Percentiles rank a stretch among this genome's conserved stretches.
Conservation (phyloP, 768 basidiomycete genomes). For the Boletus rubropictus region DNA sequence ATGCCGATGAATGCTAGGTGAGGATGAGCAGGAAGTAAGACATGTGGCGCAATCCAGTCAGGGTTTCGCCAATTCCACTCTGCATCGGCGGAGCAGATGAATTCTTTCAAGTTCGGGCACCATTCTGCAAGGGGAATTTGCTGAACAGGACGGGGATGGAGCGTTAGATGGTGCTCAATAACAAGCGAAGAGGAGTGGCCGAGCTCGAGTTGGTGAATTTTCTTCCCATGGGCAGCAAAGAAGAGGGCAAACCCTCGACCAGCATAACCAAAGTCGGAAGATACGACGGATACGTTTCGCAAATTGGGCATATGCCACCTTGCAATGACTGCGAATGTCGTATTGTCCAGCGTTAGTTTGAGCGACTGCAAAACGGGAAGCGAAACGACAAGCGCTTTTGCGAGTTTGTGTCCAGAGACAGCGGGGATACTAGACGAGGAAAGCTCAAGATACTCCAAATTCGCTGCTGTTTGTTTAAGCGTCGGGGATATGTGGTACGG, state of each 20-base stretch:
- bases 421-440: slow-evolving; percentile 49
- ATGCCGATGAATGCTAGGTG: slow-evolving; percentile 63
- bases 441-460: slow-evolving; percentile 65
- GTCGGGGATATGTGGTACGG: slow-evolving; percentile 52
- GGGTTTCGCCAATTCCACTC: slow-evolving; percentile 79
- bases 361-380: slow-evolving; percentile 65
- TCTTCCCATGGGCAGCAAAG: slow-evolving; percentile 59
- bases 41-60: slow-evolving; percentile 77
- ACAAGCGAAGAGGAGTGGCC: slow-evolving; percentile 65
- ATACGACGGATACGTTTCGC: slow-evolving; percentile 59
- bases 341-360: slow-evolving; percentile 66
- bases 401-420: slow-evolving; percentile 27
- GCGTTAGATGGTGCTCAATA: slow-evolving; percentile 60
- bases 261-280: slow-evolving; percentile 68
- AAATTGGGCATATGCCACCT: slow-evolving; percentile 62
- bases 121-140: slow-evolving; percentile 53
- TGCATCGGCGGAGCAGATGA: slow-evolving; percentile 71
- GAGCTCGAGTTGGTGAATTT: slow-evolving; percentile 61
- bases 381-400: slow-evolving; percentile 25
- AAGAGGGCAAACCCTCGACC: slow-evolving; percentile 58
- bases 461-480: slow-evolving; percentile 44
- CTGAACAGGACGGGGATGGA: slow-evolving; percentile 32
- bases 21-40: slow-evolving; percentile 62
- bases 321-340: slow-evolving; percentile 61
- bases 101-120: slow-evolving; percentile 64